These are phyloP conservation scores for Camelina sativa DNA, from an alignment of 345 rosid species.

Conservation along the genomic window DNA sequence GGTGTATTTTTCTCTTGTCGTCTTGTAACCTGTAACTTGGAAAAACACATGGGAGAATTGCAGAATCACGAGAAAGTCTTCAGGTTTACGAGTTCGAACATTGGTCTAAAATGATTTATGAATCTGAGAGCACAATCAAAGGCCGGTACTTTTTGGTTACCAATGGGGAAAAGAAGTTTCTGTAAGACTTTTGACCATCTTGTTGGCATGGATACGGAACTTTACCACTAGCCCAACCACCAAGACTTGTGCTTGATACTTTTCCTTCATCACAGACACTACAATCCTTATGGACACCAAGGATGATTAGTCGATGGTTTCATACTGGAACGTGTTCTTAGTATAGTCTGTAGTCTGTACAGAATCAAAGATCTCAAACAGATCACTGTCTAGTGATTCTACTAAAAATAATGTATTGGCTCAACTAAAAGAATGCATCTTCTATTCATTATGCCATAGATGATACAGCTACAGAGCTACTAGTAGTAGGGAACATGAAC, in stretches of 20 bases:
- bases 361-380: neutral
- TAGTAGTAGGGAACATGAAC: neutral
- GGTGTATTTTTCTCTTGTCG: conserved; percentile 12
- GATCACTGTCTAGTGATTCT: neutral
- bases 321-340: neutral
- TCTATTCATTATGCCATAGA: neutral
- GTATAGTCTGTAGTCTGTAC: neutral
- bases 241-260: neutral
- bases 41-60: neutral
- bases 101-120: neutral
- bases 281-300: neutral
- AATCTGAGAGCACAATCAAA: neutral
- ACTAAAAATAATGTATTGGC: neutral
- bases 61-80: neutral
- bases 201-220: neutral
- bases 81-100: neutral
- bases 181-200: neutral
- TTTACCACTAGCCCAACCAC: neutral
- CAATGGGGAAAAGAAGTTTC: neutral
- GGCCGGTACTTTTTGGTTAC: neutral
- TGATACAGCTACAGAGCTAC: neutral
- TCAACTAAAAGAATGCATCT: conserved; percentile 1
- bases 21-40: conserved; percentile 4
- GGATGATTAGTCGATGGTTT: neutral
- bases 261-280: neutral